phyloP scores from a whole-genome alignment of 75 land plant species.

The Selaginella moellendorffii region DNA sequence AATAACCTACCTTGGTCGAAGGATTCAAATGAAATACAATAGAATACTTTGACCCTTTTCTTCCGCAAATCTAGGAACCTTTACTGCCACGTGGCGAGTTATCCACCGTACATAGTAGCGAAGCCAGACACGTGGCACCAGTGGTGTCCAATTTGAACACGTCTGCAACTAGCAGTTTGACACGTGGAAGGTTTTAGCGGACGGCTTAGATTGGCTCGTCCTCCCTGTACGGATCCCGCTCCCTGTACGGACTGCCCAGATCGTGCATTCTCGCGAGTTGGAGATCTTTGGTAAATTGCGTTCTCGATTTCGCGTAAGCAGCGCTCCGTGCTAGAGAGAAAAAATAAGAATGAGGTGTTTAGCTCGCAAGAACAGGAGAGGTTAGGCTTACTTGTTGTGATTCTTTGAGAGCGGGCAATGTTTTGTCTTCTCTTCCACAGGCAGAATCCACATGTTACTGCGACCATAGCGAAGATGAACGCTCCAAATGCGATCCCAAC shows the following conservation, averaged over 20 bases:
- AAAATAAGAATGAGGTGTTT: not conserved
- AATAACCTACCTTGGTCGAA: no score
- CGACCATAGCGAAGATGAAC: slow-evolving; percentile 16
- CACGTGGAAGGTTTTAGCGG: no score
- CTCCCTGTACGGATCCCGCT: no score
- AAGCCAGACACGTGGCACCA: no score
- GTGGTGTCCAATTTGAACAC: no score
- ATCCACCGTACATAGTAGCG: no score
- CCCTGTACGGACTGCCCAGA: not conserved
- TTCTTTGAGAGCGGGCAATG: slow-evolving; percentile 60
- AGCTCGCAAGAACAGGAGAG: not conserved
- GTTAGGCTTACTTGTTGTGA: slow-evolving; percentile 37
- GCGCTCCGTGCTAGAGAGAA: not conserved
- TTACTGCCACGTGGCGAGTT: no score
- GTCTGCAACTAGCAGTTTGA: no score
- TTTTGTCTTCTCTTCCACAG: slow-evolving; percentile 73
- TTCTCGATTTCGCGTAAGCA: not conserved
- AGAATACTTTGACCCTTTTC: no score
- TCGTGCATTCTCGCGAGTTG: not conserved
- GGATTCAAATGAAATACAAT: no score
- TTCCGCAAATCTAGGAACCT: no score
- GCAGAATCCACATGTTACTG: slow-evolving; percentile 25
- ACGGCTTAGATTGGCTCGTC: no score
- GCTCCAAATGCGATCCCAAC: slow-evolving; percentile 48
- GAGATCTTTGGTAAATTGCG: not conserved